Conservation (phyloP, 2,329 filamentous ascomycete species). For the Fusarium neocosmosporiellum region DNA sequence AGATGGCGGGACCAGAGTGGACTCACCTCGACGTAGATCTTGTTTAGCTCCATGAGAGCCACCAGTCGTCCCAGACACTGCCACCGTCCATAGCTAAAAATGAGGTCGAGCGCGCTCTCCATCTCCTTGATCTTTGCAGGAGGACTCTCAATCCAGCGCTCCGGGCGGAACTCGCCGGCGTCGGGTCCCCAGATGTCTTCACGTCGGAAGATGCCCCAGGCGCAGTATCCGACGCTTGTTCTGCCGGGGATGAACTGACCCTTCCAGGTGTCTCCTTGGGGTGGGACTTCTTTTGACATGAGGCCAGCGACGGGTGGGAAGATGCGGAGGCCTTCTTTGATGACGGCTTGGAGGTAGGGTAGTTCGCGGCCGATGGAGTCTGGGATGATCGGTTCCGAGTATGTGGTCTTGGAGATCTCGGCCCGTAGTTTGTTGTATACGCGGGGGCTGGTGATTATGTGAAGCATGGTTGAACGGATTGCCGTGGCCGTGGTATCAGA, state of each 20-base stretch:
- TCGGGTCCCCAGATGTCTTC: slow-evolving; percentile 51
- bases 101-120: slow-evolving; percentile 52
- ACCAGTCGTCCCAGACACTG: slow-evolving; percentile 53
- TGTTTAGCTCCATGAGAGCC: slow-evolving; percentile 54
- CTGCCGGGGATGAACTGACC: slow-evolving; percentile 48
- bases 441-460: slow-evolving; percentile 61
- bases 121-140: slow-evolving; percentile 47
- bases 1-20: background rate
- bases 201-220: slow-evolving; percentile 50
- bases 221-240: slow-evolving; percentile 48
- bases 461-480: slow-evolving; percentile 63
- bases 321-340: slow-evolving; percentile 59
- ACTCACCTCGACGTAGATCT: slow-evolving; percentile 54
- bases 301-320: slow-evolving; percentile 51
- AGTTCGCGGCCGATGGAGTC: slow-evolving; percentile 50
- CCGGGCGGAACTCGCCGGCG: slow-evolving; percentile 48
- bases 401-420: slow-evolving; percentile 35
- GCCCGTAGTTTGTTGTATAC: slow-evolving; percentile 58
- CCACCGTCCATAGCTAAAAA: slow-evolving; percentile 54
- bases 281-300: slow-evolving; percentile 51
- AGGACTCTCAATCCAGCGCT: slow-evolving; percentile 51
- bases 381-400: slow-evolving; percentile 41
- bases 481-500: slow-evolving; percentile 68
- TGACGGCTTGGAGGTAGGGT: slow-evolving; percentile 60
- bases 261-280: slow-evolving; percentile 46